phyloP scores from a whole-genome alignment of 495 filamentous ascomycete species.

The Penicillium atrosanguineum region DNA sequence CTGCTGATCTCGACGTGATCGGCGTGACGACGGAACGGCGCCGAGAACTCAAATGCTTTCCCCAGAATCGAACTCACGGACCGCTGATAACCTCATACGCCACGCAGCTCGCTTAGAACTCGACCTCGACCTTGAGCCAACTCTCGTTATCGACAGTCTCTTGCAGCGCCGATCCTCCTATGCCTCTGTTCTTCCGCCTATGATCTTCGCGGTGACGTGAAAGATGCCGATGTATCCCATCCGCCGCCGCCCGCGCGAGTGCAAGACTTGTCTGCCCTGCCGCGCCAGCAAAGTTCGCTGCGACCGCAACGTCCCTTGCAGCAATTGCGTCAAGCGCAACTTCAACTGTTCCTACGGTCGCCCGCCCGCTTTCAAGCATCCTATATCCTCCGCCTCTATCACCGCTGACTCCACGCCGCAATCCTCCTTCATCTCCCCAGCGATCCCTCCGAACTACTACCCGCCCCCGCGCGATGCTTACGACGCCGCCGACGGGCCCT shows the following conservation, averaged over 20 bases:
- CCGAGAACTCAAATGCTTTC: background rate
- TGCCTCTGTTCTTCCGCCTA: background rate
- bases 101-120: background rate
- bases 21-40: background rate
- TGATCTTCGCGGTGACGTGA: conserved; percentile 15
- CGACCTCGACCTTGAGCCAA: background rate
- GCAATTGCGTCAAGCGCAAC: conserved; percentile 71
- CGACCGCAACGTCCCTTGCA: conserved; percentile 69
- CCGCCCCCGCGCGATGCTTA: conserved; percentile 12
- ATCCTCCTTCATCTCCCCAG: conserved; percentile 16
- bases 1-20: background rate
- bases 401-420: conserved; percentile 21
- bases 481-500: conserved; percentile 12
- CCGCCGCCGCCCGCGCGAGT: conserved; percentile 47
- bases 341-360: conserved; percentile 70
- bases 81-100: background rate
- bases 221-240: conserved; percentile 41
- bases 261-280: conserved; percentile 49
- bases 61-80: background rate
- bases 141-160: background rate
- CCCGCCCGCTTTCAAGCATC: conserved; percentile 38
- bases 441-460: conserved; percentile 6
- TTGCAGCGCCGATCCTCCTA: background rate
- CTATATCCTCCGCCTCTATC: conserved; percentile 14
- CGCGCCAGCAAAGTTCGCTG: conserved; percentile 59